phyloP scores from a whole-genome alignment of 2,329 filamentous ascomycete genomes.

The Ascochyta viciae-villosae region DNA sequence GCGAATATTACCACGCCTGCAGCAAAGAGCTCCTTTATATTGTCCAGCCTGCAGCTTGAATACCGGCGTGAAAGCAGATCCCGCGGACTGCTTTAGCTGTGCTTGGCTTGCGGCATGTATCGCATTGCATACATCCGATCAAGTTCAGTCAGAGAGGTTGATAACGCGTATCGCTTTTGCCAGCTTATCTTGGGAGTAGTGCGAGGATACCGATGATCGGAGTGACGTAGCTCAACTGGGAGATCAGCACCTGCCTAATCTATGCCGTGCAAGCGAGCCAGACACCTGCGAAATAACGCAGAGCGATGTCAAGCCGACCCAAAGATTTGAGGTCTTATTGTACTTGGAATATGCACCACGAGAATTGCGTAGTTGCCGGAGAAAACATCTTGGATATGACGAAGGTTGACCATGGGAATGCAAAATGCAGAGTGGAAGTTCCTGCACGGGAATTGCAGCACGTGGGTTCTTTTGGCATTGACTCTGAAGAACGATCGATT shows the following conservation, averaged over 20 bases:
- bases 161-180: conserved; percentile 14
- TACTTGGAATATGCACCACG: no score
- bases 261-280: conserved; percentile 1
- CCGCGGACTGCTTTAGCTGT: neutral
- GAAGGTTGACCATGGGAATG: no score
- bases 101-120: conserved; percentile 1
- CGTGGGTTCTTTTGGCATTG: no score
- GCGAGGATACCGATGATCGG: conserved; percentile 27
- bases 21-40: neutral
- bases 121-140: neutral
- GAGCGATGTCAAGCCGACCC: no score
- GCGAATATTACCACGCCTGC: conserved; percentile 1
- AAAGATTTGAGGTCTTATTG: no score
- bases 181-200: conserved; percentile 25
- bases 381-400: no score
- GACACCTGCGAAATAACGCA: neutral
- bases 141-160: conserved; percentile 21
- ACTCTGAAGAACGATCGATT: no score
- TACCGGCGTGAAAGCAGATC: neutral
- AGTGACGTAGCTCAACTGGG: conserved; percentile 28
- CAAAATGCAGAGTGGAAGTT: no score
- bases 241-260: conserved; percentile 25
- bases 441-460: no score
- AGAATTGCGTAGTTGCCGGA: no score
- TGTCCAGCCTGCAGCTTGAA: neutral